Base-by-base conservation (phyloP, 169 alveolate species). In the Eimeria zaria region DNA sequence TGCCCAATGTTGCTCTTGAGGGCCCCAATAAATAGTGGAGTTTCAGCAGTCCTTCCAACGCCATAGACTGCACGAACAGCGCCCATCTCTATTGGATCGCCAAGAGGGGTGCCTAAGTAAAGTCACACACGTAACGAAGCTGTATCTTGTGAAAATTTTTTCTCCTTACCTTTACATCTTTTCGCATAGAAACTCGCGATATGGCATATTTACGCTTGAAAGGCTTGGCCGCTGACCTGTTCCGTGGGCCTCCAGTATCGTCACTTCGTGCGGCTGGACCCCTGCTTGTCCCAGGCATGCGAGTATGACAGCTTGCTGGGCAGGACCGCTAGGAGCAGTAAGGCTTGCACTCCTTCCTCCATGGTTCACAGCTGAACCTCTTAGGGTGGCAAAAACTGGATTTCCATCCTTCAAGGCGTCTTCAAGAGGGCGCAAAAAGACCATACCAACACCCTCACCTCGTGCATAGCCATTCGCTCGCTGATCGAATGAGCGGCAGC, bases 391-490 rank as follows among this genome's bases (percentile, higher is more conserved):
- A 20, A 91, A 85, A 36, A 96, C 89, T 60, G 93, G 87, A 27
- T 84, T 67, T 24, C 95, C 92, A 71, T 96, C 95, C 44, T 69
- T 95, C 51, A 81, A 69, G 6, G 97, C 95, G 6, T 89, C 96
- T 16, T 62, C 85, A 30, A 73, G 90, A 16, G 87, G 93, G 55
- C 97, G 96, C 85, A 97, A 51, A 51, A 97, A 44, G 53, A 97
- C 90, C 12, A 96, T 97, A 7, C 98, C 98, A 16, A 95, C 96
- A 9, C 98, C 98, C 84, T 97, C 98, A 33, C 98, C 98, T 20
- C 98, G 95, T 22, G 98, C 98, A 92, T 97, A 97, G 53, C 98
- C 98, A 71, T 97, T 97, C 51, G 98, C 98, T 16, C 97, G 80
- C 20, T 96, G 90, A 90, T 97, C 98, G 76, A 97, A 97, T 46